phyloP scores from a whole-genome alignment of 768 basidiomycete genomes.

The Hericium erinaceus region DNA sequence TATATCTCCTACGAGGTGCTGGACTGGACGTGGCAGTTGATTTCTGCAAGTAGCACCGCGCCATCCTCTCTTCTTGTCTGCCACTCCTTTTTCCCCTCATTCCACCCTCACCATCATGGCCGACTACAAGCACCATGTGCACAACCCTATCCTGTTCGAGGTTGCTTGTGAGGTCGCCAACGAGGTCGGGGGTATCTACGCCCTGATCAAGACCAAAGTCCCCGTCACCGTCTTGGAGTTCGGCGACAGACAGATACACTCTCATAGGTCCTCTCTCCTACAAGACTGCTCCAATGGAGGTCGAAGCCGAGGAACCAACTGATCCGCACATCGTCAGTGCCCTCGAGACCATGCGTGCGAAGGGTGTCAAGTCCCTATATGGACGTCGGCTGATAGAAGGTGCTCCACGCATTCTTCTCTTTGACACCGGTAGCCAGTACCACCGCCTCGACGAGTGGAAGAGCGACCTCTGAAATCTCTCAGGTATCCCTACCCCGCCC shows the following conservation, averaged over 20 bases:
- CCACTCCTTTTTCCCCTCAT: not conserved
- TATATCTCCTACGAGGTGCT: not conserved
- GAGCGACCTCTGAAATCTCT: slow-evolving; percentile 94
- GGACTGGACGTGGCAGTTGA: not conserved
- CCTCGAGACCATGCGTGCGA: slow-evolving; percentile 74
- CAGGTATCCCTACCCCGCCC: slow-evolving; percentile 93
- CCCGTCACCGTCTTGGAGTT: slow-evolving; percentile 96
- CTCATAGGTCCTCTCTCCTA: slow-evolving; percentile 97
- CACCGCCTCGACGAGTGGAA: slow-evolving; percentile 96
- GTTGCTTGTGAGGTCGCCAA: slow-evolving; percentile 98
- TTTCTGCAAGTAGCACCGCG: not conserved
- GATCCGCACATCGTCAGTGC: slow-evolving; percentile 71
- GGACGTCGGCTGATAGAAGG: slow-evolving; percentile 99
- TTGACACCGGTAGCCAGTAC: slow-evolving; percentile 87
- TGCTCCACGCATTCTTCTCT: slow-evolving; percentile 87
- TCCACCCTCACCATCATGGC: slow-evolving; percentile 18
- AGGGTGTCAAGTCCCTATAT: slow-evolving; percentile 87
- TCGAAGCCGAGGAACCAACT: slow-evolving; percentile 84
- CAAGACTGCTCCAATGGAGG: slow-evolving; percentile 98
- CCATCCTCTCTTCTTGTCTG: not conserved
- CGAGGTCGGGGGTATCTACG: slow-evolving; percentile 99
- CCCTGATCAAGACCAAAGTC: slow-evolving; percentile 98
- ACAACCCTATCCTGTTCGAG: slow-evolving; percentile 80
- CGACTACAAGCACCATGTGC: slow-evolving; percentile 57
- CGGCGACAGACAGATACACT: slow-evolving; percentile 85